Conservation (phyloP, 805 yeast species). For the Lipomyces oligophaga region DNA sequence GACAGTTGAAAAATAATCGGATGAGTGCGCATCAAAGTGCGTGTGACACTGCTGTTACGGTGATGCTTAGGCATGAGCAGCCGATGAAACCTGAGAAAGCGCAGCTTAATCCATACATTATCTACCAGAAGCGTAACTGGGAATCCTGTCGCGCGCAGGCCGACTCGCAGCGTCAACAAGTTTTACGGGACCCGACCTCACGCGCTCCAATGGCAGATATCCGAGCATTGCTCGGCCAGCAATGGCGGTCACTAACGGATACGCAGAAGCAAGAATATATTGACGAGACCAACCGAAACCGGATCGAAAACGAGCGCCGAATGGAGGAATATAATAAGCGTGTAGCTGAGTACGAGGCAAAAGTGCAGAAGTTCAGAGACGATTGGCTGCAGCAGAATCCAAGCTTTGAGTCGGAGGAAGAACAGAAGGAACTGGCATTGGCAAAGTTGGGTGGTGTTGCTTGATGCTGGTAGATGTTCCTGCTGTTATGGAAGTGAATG, state of each 20-base stretch:
- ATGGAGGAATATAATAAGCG: conserved; percentile 12
- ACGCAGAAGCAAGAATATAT: conserved; percentile 36
- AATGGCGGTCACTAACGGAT: conserved; percentile 42
- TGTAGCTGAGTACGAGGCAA: conserved; percentile 38
- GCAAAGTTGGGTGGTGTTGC: conserved; percentile 9
- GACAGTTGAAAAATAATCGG: conserved; percentile 13
- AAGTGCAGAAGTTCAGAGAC: conserved; percentile 39
- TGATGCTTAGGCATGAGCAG: conserved; percentile 38
- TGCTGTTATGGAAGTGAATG: background rate
- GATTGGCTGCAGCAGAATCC: conserved; percentile 41
- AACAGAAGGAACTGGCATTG: conserved; percentile 23
- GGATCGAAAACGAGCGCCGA: conserved; percentile 27
- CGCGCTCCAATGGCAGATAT: conserved; percentile 42
- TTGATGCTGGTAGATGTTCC: background rate
- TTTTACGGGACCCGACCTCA: conserved; percentile 34
- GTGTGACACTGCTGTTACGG: conserved; percentile 8
- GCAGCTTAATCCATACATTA: conserved; percentile 41
- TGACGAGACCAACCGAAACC: conserved; percentile 14
- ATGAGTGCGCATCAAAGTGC: conserved; percentile 10
- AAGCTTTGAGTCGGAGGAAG: conserved; percentile 34
- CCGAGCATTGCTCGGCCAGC: conserved; percentile 40
- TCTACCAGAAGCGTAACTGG: conserved; percentile 44
- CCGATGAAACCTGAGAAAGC: conserved; percentile 42
- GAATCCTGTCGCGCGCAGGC: conserved; percentile 40
- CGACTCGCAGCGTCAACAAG: conserved; percentile 35